Evolutionary conservation across 148 eudicot genomes (phyloP).

Genomic region (Vaccinium macrocarpon): DNA sequence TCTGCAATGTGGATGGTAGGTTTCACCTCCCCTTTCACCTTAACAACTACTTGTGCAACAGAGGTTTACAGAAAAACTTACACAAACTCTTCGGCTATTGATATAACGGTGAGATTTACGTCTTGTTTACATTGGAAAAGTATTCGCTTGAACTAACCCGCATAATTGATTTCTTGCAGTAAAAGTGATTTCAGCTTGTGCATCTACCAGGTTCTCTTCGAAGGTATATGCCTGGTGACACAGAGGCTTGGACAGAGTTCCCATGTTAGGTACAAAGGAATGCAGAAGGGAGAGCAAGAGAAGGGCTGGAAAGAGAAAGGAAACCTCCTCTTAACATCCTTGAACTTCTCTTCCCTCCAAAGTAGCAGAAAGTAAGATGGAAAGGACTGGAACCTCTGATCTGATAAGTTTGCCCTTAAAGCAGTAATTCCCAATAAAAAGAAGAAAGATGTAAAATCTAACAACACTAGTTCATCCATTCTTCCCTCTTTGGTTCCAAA

Average conservation of each 20-base stretch:
- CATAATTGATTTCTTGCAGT: neutral
- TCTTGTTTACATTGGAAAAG: neutral
- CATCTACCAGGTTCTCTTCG: neutral
- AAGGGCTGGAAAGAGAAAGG: neutral
- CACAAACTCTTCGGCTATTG: neutral
- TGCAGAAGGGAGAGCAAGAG: neutral
- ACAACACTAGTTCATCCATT: neutral
- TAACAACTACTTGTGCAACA: neutral
- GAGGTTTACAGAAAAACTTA: neutral
- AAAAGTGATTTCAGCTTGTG: neutral
- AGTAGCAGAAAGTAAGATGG: neutral
- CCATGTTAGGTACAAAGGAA: neutral
- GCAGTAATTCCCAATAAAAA: neutral
- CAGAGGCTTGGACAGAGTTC: constrained; percentile 4
- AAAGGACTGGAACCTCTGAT: neutral
- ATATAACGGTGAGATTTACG: neutral
- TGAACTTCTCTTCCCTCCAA: neutral
- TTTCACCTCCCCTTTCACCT: neutral
- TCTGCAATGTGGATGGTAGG: neutral
- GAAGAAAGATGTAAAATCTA: neutral
- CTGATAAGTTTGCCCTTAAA: constrained; percentile 1
- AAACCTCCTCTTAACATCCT: neutral
- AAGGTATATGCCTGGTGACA: neutral
- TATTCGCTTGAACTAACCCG: neutral
- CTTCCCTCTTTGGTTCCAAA: neutral